These are phyloP conservation scores for Saccharomyces kudriavzevii DNA, from an alignment of 805 yeast species.

Conservation along the genomic window DNA sequence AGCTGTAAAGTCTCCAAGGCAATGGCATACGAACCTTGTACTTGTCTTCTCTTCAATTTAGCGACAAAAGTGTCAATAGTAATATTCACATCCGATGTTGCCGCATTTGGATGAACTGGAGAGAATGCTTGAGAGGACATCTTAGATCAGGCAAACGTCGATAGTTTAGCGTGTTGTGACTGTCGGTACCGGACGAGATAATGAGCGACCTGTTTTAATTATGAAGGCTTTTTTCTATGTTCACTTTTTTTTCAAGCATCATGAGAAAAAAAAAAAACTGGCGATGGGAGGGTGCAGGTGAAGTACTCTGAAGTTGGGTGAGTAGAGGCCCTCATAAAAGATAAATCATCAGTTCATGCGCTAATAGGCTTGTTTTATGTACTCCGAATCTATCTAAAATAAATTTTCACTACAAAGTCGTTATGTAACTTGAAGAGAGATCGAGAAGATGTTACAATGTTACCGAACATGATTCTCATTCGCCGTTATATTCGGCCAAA, in stretches of 20 bases:
- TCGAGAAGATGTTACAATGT: neutral
- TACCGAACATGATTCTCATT: neutral
- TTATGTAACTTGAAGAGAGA: neutral
- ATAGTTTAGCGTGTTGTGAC: neutral
- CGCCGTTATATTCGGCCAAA: constrained; percentile 27
- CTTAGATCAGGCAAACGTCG: neutral
- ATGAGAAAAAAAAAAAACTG: neutral
- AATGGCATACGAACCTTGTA: constrained; percentile 69
- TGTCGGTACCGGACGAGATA: neutral
- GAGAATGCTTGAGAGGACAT: neutral
- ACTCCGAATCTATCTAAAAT: neutral
- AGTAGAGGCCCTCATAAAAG: neutral
- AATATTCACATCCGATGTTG: constrained; percentile 31
- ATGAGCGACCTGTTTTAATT: neutral
- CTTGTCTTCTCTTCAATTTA: constrained; percentile 75
- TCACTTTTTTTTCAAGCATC: neutral
- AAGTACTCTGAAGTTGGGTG: neutral
- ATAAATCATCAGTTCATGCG: neutral
- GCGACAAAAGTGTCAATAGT: constrained; percentile 39
- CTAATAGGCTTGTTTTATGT: neutral
- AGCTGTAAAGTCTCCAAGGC: constrained; percentile 85
- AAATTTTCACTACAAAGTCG: neutral
- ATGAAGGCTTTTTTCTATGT: neutral
- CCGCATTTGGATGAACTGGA: constrained; percentile 1
- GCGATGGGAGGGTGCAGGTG: neutral